These are phyloP conservation scores for Tolypocladium pustulatum DNA, from an alignment of 2,329 filamentous ascomycete species.

Conservation along the genomic window DNA sequence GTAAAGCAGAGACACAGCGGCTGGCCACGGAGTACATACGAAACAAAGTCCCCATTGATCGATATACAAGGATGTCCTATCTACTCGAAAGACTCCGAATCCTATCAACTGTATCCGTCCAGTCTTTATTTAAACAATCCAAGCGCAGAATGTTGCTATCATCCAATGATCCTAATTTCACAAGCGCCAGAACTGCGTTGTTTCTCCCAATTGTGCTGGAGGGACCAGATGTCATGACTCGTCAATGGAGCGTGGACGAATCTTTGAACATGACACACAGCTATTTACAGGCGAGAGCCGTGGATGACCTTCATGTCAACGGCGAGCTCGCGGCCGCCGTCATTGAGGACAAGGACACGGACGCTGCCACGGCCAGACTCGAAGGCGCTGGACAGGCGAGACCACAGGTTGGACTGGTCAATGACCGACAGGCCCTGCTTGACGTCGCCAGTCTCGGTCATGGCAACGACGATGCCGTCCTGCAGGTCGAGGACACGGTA, in stretches of 20 bases:
- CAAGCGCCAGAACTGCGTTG: conserved; percentile 10
- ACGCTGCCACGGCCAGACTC: conserved; percentile 87
- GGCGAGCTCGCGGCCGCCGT: conserved; percentile 84
- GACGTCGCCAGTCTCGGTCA: conserved; percentile 98
- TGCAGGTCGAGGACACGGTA: conserved; percentile 98
- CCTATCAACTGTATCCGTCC: conserved; percentile 21
- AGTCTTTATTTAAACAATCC: conserved; percentile 17
- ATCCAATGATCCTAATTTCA: conserved; percentile 14
- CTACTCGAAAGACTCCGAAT: conserved; percentile 28
- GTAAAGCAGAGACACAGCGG: background rate
- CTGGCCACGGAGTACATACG: conserved; percentile 9
- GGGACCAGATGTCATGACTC: conserved; percentile 1
- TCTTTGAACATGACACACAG: background rate
- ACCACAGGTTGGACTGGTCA: conserved; percentile 85
- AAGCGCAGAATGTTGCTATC: conserved; percentile 11
- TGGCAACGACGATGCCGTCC: conserved; percentile 79
- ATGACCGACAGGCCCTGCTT: conserved; percentile 91
- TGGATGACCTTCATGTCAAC: conserved; percentile 99
- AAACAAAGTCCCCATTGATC: conserved; percentile 22
- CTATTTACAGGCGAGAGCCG: conserved; percentile 53
- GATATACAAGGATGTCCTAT: conserved; percentile 33
- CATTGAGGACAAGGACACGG: conserved; percentile 90
- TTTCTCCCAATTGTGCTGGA: background rate
- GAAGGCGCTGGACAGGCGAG: conserved; percentile 73
- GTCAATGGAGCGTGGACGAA: conserved; percentile 5